A percentile compares a stretch with the other conserved stretches of the same genome.
phyloP scores from a whole-genome alignment of 2,329 filamentous ascomycete species.

The Xylaria digitata region DNA sequence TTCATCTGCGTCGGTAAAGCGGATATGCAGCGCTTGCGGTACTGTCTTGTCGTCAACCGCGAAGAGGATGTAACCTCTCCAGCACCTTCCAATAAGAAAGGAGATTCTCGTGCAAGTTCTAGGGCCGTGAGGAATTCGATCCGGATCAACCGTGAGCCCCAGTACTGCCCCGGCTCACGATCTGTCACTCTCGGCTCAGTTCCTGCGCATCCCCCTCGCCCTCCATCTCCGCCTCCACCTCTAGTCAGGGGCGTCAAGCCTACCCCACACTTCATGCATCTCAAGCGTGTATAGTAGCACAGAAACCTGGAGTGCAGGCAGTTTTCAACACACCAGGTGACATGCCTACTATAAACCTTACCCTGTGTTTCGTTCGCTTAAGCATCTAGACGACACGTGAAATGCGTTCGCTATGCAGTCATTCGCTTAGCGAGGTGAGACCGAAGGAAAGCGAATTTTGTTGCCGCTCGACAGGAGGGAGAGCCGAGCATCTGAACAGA shows the following conservation, averaged over 20 bases:
- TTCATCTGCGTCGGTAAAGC: slow-evolving; percentile 34
- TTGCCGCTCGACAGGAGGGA: slow-evolving; percentile 28
- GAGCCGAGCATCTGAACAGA: slow-evolving; percentile 39
- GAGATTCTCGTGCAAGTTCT: slow-evolving; percentile 37
- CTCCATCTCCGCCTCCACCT: slow-evolving; percentile 5
- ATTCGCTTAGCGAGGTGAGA: slow-evolving; percentile 46
- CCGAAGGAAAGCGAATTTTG: slow-evolving; percentile 47
- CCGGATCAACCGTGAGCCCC: slow-evolving; percentile 46
- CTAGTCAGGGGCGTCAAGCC: slow-evolving; percentile 41
- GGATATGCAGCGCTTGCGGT: slow-evolving; percentile 39
- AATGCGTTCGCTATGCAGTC: slow-evolving; percentile 41
- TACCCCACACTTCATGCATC: slow-evolving; percentile 50
- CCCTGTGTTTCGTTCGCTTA: slow-evolving; percentile 48
- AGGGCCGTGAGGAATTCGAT: slow-evolving; percentile 46
- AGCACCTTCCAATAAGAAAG: slow-evolving; percentile 35
- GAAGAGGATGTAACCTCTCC: slow-evolving; percentile 29
- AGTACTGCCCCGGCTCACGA: slow-evolving; percentile 35
- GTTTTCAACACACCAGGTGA: slow-evolving; percentile 44
- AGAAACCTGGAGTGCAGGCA: slow-evolving; percentile 49
- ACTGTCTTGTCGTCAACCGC: slow-evolving; percentile 34
- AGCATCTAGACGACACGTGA: slow-evolving; percentile 44
- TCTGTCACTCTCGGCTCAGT: slow-evolving; percentile 42
- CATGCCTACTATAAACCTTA: slow-evolving; percentile 46
- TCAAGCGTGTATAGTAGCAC: slow-evolving; percentile 40
- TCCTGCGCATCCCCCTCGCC: slow-evolving; percentile 42